Percentiles rank a stretch among this genome's conserved stretches.
These are phyloP conservation scores for Pseudocercospora crystallina DNA, from an alignment of 2,329 filamentous ascomycete genomes.

Conservation along the genomic window DNA sequence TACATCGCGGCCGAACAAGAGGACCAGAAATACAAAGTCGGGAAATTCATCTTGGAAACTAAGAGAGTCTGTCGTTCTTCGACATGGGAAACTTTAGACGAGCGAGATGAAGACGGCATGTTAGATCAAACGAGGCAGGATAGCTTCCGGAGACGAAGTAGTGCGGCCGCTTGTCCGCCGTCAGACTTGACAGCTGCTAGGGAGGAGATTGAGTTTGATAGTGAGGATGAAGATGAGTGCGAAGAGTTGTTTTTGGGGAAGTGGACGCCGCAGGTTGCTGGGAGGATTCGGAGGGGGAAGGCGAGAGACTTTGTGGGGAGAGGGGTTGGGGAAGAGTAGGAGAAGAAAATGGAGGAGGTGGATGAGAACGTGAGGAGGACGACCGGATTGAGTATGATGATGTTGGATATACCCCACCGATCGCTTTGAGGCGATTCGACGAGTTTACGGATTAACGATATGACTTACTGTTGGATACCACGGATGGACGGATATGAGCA, in stretches of 20 bases:
- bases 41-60: constrained; percentile 66
- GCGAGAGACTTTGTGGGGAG: constrained; percentile 9
- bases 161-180: constrained; percentile 24
- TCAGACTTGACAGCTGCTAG: constrained; percentile 18
- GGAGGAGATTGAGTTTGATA: constrained; percentile 58
- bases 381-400: no score
- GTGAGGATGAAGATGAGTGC: constrained; percentile 66
- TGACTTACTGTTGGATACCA: no score
- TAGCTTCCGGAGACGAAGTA: constrained; percentile 57
- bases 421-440: no score
- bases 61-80: constrained; percentile 52
- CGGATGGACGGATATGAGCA: no score
- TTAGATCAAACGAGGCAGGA: constrained; percentile 20
- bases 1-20: constrained; percentile 64
- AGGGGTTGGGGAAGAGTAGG: constrained; percentile 4
- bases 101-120: constrained; percentile 24
- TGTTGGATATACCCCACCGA: no score
- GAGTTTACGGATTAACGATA: no score
- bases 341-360: no score
- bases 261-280: constrained; percentile 58
- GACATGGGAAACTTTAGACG: constrained; percentile 51
- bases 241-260: constrained; percentile 64
- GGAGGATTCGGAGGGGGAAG: constrained; percentile 43
- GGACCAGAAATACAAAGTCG: constrained; percentile 62
- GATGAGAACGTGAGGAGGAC: no score